Conservation (phyloP, 1,139 yeast species). For the Kluyveromyces sp. region DNA sequence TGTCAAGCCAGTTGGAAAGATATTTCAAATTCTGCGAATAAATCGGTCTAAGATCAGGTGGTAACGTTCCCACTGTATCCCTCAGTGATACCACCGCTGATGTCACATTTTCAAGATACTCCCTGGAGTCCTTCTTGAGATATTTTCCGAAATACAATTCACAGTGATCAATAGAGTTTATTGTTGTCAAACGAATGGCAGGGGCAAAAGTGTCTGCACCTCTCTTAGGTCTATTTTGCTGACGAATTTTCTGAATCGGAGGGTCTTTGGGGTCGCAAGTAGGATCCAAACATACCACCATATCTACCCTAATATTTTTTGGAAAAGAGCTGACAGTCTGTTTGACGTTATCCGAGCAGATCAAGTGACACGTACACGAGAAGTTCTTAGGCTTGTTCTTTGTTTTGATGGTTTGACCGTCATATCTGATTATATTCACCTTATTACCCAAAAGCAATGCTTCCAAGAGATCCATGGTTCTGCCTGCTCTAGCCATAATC, state of each 20-base stretch:
- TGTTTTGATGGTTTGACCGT: conserved; percentile 45
- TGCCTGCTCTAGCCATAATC: conserved; percentile 49
- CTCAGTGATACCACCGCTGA: conserved; percentile 80
- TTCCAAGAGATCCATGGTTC: conserved; percentile 70
- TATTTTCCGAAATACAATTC: conserved; percentile 39
- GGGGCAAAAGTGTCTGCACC: conserved; percentile 38
- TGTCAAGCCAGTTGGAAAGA: conserved; percentile 53
- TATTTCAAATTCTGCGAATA: conserved; percentile 62
- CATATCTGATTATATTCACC: conserved; percentile 59
- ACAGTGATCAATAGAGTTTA: conserved; percentile 78
- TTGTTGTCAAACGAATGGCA: conserved; percentile 61
- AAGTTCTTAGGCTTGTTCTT: conserved; percentile 28
- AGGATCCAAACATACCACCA: conserved; percentile 66
- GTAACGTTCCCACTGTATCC: conserved; percentile 76
- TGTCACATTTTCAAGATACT: conserved; percentile 57
- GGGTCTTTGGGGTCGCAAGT: conserved; percentile 44
- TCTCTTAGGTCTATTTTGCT: conserved; percentile 19
- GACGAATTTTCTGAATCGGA: conserved; percentile 29
- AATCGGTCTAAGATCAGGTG: conserved; percentile 72
- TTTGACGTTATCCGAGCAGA: conserved; percentile 40
- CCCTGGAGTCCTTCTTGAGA: conserved; percentile 34
- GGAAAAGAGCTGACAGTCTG: conserved; percentile 23
- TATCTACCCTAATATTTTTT: conserved; percentile 41
- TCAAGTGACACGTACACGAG: conserved; percentile 35
- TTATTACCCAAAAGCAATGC: conserved; percentile 65